Evolutionary conservation across 495 filamentous ascomycete genomes (phyloP), one percentile per base, ranked within the genome.

Genomic region (Penicillium roqueforti): DNA sequence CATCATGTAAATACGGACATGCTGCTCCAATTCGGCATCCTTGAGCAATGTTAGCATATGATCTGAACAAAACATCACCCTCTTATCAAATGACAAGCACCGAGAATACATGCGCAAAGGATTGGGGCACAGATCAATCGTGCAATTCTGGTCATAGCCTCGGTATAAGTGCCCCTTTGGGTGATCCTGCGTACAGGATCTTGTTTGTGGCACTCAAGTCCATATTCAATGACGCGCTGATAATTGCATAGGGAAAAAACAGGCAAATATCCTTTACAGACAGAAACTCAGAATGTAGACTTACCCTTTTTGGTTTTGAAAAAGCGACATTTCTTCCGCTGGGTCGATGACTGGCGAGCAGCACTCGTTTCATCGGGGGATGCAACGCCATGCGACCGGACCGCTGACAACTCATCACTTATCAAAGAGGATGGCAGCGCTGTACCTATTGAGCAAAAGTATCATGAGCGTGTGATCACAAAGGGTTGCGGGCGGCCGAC

Each of bases 1-100:
- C 51, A 59, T 71, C 69, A 42, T 77, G 75, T n/a, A 69, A 49
- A 59, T 63, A 77, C 11, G 70, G 72, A 39, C 75, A 77, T 32
- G 65, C 53, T 26, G 68, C 59, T 29, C 75, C 75, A 46, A 69
- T 56, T 45, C 74, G 65, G 51, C 75, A 77, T 19, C 75, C 75
- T 77, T 26, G 14, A 48, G n/a, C 9, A 18, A 44, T 25, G 54
- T 71, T 51, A 71, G 65, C 38, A 53, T 59, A 42, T 34, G 32
- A 42, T 1, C 28, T 29, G 23, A 45, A 49, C 20, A 5, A 18
- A 16, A 45, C 39, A 51, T 14, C 3, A 14, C 6, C 13, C 10
- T 16, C 19, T 23, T 32, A 23, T 4, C 20, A 19, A 18, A 31
- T 14, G 13, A 13, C 14, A 31, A 44, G 13, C 14, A 34, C 26